Evolutionary conservation across 2,329 filamentous ascomycete genomes (phyloP).

Genomic region (Ascochyta viciae-villosae): DNA sequence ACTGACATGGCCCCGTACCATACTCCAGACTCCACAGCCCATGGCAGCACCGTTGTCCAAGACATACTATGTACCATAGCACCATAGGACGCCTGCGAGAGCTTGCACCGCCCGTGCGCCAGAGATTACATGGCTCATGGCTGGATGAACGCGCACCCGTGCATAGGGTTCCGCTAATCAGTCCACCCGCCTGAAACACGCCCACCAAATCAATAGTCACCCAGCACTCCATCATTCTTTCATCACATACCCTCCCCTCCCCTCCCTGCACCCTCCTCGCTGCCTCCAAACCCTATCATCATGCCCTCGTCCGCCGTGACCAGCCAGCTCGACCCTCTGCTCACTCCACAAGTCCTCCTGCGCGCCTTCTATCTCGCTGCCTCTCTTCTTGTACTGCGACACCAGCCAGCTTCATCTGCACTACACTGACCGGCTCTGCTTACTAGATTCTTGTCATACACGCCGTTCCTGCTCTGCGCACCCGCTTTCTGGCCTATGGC

Average conservation of each 20-base stretch:
- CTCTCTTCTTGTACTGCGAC: constrained; percentile 49
- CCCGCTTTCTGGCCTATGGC: constrained; percentile 67
- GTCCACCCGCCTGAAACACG: constrained; percentile 12
- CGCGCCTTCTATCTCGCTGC: constrained; percentile 49
- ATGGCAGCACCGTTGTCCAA: too few species aligned
- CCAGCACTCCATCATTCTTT: constrained; percentile 21
- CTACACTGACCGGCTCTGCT: constrained; percentile 37
- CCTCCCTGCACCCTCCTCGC: constrained; percentile 10
- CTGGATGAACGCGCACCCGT: neutral
- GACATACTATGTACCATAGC: too few species aligned
- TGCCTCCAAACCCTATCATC: neutral
- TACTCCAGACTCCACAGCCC: too few species aligned
- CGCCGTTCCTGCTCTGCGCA: constrained; percentile 58
- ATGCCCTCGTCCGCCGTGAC: constrained; percentile 5
- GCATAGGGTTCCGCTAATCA: constrained; percentile 7
- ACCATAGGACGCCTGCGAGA: too few species aligned
- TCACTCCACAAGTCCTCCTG: constrained; percentile 34
- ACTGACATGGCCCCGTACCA: too few species aligned
- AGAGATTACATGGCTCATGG: neutral
- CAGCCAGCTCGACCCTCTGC: constrained; percentile 15
- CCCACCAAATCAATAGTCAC: constrained; percentile 1
- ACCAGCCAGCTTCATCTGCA: constrained; percentile 28
- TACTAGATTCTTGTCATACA: constrained; percentile 60
- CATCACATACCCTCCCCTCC: constrained; percentile 17
- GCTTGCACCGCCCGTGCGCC: too few species aligned